These are phyloP conservation scores for Platanthera guangdongensis DNA, from an alignment of 106 monocot species.

Conservation along the genomic window DNA sequence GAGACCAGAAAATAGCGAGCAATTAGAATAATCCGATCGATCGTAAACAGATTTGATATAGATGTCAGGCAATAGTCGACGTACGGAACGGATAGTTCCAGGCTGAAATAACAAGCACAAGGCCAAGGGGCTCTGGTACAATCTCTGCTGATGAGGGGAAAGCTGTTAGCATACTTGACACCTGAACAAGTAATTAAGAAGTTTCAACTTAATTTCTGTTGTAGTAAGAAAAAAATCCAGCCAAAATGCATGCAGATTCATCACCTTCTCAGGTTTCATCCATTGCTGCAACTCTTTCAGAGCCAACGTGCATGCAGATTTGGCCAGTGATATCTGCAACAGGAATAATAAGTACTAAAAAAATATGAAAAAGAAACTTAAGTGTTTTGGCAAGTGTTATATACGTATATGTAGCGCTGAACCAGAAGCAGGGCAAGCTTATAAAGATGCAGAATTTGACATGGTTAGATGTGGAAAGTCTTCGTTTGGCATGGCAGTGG, in stretches of 20 bases:
- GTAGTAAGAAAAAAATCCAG: not conserved
- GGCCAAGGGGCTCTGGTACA: slow-evolving; percentile 77
- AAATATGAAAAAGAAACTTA: not conserved
- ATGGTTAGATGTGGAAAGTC: no score
- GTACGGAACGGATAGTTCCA: slow-evolving; percentile 93
- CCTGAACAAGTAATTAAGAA: slow-evolving; percentile 23
- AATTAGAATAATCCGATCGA: not conserved
- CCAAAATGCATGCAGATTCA: not conserved
- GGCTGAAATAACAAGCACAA: slow-evolving; percentile 82
- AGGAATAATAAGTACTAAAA: not conserved
- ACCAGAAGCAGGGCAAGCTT: no score
- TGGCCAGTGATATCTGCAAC: slow-evolving; percentile 54
- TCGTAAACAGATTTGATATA: not conserved
- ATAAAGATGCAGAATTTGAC: no score
- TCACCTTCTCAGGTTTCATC: slow-evolving; percentile 89
- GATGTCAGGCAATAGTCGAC: slow-evolving; percentile 11
- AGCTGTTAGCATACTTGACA: slow-evolving; percentile 34
- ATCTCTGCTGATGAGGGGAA: slow-evolving; percentile 75
- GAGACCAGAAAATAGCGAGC: not conserved
- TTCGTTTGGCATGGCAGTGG: no score
- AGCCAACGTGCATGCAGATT: slow-evolving; percentile 24
- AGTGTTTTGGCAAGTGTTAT: not conserved
- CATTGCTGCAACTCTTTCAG: slow-evolving; percentile 51
- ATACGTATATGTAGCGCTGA: no score
- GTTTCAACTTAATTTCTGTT: not conserved